A percentile compares a stretch with the other conserved stretches of the same genome.
phyloP scores from a whole-genome alignment of 192 early-diverging fungal genomes.

The Helicostylum pulchrum region DNA sequence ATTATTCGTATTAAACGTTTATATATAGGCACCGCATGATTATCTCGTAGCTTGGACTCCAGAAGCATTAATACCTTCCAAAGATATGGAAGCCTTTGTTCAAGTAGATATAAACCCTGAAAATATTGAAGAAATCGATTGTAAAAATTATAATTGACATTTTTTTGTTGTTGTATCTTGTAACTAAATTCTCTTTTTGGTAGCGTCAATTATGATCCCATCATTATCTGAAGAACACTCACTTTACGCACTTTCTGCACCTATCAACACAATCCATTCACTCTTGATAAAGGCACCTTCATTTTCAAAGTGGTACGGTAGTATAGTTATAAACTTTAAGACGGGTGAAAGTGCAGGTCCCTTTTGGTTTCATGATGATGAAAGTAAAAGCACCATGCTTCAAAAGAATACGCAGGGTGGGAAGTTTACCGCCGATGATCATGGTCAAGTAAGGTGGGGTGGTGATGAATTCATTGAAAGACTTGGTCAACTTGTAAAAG shows the following conservation, averaged over 20 bases:
- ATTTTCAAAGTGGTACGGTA: conserved; percentile 67
- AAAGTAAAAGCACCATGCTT: conserved; percentile 34
- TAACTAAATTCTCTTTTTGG: neutral
- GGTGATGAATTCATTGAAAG: conserved; percentile 66
- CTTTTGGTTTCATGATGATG: conserved; percentile 76
- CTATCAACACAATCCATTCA: conserved; percentile 55
- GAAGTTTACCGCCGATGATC: conserved; percentile 23
- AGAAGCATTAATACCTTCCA: conserved; percentile 55
- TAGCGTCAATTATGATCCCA: conserved; percentile 14
- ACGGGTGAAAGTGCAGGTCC: conserved; percentile 61
- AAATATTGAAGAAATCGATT: conserved; percentile 18
- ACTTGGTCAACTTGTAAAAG: conserved; percentile 39
- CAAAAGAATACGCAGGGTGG: conserved; percentile 13
- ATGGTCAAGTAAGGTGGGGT: conserved; percentile 52
- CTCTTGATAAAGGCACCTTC: conserved; percentile 63
- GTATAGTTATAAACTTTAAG: conserved; percentile 59
- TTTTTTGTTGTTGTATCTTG: neutral
- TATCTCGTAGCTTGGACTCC: conserved; percentile 73
- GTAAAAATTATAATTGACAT: neutral
- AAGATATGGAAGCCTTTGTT: conserved; percentile 61
- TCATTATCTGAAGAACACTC: conserved; percentile 27
- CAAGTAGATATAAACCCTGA: conserved; percentile 56
- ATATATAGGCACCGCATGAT: conserved; percentile 33
- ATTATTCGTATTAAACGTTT: too few species aligned
- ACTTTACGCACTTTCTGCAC: conserved; percentile 62